Percentiles rank a stretch among this genome's conserved stretches.
Conservation (phyloP, 2,329 filamentous ascomycete genomes). For the Corynespora cassiicola region DNA sequence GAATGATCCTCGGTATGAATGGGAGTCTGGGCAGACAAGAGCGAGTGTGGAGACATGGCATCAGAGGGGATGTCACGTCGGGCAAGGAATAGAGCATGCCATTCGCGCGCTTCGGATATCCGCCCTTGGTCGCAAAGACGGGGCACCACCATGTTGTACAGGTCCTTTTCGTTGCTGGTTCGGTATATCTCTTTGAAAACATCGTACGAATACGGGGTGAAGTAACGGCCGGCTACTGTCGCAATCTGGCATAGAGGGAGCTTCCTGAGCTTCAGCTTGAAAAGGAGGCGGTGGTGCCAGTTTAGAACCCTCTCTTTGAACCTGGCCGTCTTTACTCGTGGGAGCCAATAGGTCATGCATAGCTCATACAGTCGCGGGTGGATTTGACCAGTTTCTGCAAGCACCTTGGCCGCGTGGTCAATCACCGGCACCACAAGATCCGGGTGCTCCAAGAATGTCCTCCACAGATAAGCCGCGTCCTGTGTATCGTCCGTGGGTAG, state of each 20-base stretch:
- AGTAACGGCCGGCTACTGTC: conserved; percentile 9
- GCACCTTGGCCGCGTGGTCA: conserved; percentile 50
- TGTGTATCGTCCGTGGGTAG: conserved; percentile 47
- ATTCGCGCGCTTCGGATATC: conserved; percentile 36
- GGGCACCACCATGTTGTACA: conserved; percentile 52
- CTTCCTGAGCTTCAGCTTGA: conserved; percentile 27
- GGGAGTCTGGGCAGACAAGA: conserved; percentile 31
- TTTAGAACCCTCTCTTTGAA: conserved; percentile 23
- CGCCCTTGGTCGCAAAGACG: conserved; percentile 33
- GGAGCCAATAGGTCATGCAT: conserved; percentile 51
- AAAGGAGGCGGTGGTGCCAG: conserved; percentile 32
- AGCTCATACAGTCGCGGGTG: conserved; percentile 51
- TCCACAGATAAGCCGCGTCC: conserved; percentile 54
- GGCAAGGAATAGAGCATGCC: conserved; percentile 48
- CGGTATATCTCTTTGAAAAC: conserved; percentile 47
- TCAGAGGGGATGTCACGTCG: conserved; percentile 47
- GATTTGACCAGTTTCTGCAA: conserved; percentile 41
- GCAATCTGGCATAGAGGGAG: conserved; percentile 32
- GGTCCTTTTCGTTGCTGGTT: conserved; percentile 38
- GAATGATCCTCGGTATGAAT: too few species aligned
- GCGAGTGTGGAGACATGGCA: neutral
- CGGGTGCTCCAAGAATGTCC: conserved; percentile 48
- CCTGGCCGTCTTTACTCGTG: too few species aligned
- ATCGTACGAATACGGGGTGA: conserved; percentile 25
- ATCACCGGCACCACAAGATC: conserved; percentile 46